These are phyloP conservation scores for Groenewaldozyma tartarivorans DNA, from an alignment of 805 yeast genomes.

Conservation along the genomic window DNA sequence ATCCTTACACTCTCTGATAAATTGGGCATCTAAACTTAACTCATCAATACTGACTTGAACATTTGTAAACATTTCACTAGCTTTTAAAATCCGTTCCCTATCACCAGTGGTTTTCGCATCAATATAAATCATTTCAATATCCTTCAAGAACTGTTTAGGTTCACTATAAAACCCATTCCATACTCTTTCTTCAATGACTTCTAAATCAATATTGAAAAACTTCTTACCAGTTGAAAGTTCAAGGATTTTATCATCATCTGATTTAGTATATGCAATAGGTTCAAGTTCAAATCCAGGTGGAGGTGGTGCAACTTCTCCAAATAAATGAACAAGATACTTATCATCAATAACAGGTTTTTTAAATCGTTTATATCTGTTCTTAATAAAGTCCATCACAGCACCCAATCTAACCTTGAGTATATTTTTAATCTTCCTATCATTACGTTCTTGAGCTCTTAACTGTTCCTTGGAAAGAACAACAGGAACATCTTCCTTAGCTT, in stretches of 20 bases:
- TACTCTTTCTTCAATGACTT: constrained; percentile 83
- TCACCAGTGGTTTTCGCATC: constrained; percentile 73
- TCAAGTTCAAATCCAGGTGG: too few species aligned
- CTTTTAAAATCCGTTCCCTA: constrained; percentile 68
- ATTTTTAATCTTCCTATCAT: constrained; percentile 77
- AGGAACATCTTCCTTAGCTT: constrained; percentile 24
- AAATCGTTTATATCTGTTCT: constrained; percentile 78
- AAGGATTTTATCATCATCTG: constrained; percentile 65
- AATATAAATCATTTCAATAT: constrained; percentile 70
- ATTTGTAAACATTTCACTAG: constrained; percentile 93
- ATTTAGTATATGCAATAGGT: constrained; percentile 26
- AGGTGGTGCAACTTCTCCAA: constrained; percentile 43
- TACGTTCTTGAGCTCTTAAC: constrained; percentile 39
- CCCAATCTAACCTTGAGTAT: constrained; percentile 76
- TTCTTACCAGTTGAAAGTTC: constrained; percentile 66
- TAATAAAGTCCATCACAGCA: constrained; percentile 82
- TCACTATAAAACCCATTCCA: constrained; percentile 97
- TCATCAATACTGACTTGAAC: constrained; percentile 95
- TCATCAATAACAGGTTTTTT: constrained; percentile 88
- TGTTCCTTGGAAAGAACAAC: constrained; percentile 29
- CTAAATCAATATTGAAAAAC: constrained; percentile 84
- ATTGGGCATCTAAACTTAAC: constrained; percentile 48
- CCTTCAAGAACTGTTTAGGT: constrained; percentile 81
- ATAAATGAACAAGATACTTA: constrained; percentile 57
- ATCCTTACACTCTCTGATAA: constrained; percentile 66